Percentiles rank a stretch among this genome's conserved stretches.
phyloP scores from a whole-genome alignment of 164 flowering plant genomes.

The Berberis vulgaris region DNA sequence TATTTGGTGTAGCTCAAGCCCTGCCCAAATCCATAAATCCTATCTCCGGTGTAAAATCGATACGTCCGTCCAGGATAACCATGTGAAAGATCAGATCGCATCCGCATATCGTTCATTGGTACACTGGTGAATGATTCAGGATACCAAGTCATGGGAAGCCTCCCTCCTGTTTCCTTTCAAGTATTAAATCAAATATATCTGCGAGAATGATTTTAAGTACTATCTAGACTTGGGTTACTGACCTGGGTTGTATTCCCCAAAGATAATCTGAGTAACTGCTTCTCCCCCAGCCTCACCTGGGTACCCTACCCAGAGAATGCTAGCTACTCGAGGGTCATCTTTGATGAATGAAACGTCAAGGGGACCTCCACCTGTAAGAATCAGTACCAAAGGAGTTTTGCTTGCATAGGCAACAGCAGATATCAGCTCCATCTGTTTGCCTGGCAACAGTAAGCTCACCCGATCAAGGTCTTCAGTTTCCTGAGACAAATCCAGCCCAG shows the following conservation, averaged over 20 bases:
- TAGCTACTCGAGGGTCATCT: slow-evolving; percentile 43
- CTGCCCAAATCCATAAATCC: slow-evolving; percentile 60
- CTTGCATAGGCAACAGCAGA: slow-evolving; percentile 45
- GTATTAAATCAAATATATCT: background rate
- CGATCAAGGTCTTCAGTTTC: slow-evolving; percentile 89
- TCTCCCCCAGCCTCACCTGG: slow-evolving; percentile 89
- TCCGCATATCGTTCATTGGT: slow-evolving; percentile 84
- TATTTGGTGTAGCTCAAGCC: slow-evolving; percentile 68
- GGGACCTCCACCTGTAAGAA: slow-evolving; percentile 90
- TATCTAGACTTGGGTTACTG: slow-evolving; percentile 9
- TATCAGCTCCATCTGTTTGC: slow-evolving; percentile 70
- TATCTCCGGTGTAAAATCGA: slow-evolving; percentile 66
- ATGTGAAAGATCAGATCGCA: slow-evolving; percentile 67
- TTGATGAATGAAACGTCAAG: slow-evolving; percentile 75
- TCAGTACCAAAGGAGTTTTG: slow-evolving; percentile 58
- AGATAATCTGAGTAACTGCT: slow-evolving; percentile 74
- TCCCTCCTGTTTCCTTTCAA: slow-evolving; percentile 52
- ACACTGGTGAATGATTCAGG: slow-evolving; percentile 72
- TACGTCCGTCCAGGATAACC: slow-evolving; percentile 92
- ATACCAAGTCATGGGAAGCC: slow-evolving; percentile 91
- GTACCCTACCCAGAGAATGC: slow-evolving; percentile 92
- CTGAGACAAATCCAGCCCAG: slow-evolving; percentile 72
- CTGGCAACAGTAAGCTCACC: slow-evolving; percentile 72
- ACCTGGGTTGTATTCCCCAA: slow-evolving; percentile 89
- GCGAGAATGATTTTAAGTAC: background rate